Conservation (phyloP, 73 alveolate species). For the Paramecium bursaria region DNA sequence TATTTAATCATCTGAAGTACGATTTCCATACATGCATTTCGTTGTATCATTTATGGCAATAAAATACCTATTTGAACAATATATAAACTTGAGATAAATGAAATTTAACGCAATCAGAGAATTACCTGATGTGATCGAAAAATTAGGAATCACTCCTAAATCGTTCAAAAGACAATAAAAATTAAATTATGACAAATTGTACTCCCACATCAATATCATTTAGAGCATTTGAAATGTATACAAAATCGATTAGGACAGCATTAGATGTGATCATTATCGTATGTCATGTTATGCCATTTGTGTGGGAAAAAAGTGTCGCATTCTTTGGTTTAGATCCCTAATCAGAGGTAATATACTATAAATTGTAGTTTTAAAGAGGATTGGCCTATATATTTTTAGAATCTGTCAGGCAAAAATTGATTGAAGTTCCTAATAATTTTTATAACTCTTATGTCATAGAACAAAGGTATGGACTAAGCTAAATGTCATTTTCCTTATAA, state of each 20-base stretch:
- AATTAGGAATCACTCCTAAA: conserved; percentile 11
- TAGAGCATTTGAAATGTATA: conserved; percentile 70
- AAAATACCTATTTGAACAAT: conserved; percentile 45
- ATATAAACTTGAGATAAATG: conserved; percentile 24
- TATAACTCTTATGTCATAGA: conserved; percentile 83
- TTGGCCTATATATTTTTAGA: conserved; percentile 64
- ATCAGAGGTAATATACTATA: conserved; percentile 16
- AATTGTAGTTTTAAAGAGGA: conserved; percentile 66
- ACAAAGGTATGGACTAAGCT: conserved; percentile 84
- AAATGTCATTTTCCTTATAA: conserved; percentile 74
- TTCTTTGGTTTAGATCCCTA: conserved; percentile 48
- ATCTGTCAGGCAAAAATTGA: conserved; percentile 57
- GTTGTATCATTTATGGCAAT: conserved; percentile 22
- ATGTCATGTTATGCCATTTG: conserved; percentile 64
- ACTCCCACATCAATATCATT: not conserved
- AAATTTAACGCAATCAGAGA: conserved; percentile 2
- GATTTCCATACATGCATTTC: conserved; percentile 6
- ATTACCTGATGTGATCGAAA: conserved; percentile 23
- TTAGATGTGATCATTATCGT: conserved; percentile 54
- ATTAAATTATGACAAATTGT: conserved; percentile 53
- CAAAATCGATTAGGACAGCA: conserved; percentile 64
- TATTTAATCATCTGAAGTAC: conserved; percentile 8
- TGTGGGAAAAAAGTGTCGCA: conserved; percentile 63
- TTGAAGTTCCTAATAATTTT: conserved; percentile 65
- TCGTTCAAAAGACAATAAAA: conserved; percentile 17